Percentiles rank a stretch among this genome's conserved stretches.
These are phyloP conservation scores for Naumovozyma castellii DNA, from an alignment of 805 yeast species.

Conservation along the genomic window DNA sequence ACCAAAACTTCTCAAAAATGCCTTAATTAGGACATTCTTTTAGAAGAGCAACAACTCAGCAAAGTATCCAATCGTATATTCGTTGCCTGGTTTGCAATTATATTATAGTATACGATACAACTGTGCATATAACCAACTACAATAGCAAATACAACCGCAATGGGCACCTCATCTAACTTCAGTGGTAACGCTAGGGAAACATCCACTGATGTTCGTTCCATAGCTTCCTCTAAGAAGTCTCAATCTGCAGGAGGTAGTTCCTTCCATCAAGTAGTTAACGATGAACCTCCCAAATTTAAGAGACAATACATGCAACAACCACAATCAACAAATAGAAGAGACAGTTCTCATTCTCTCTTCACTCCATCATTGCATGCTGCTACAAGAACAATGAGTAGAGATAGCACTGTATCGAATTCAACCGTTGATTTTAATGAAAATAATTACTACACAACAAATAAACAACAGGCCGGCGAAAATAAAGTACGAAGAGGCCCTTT, in stretches of 20 bases:
- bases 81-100: no score
- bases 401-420: slow-evolving; percentile 1
- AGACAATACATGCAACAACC: slow-evolving; percentile 1
- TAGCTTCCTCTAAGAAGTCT: background rate
- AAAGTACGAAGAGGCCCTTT: slow-evolving; percentile 3
- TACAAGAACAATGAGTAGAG: slow-evolving; percentile 3
- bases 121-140: no score
- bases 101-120: no score
- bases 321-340: background rate
- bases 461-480: background rate
- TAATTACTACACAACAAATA: background rate
- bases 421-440: background rate
- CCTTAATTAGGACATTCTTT: no score
- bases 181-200: background rate
- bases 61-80: no score
- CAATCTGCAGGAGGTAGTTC: background rate
- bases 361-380: background rate
- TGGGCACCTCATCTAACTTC: background rate
- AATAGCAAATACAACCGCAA: background rate
- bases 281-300: slow-evolving; percentile 8
- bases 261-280: slow-evolving; percentile 2
- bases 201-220: background rate
- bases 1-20: no score
- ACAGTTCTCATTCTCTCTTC: slow-evolving; percentile 3
- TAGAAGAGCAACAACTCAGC: no score